These are phyloP conservation scores for Boletales sp. DNA, from an alignment of 768 basidiomycete genomes.

Conservation along the genomic window DNA sequence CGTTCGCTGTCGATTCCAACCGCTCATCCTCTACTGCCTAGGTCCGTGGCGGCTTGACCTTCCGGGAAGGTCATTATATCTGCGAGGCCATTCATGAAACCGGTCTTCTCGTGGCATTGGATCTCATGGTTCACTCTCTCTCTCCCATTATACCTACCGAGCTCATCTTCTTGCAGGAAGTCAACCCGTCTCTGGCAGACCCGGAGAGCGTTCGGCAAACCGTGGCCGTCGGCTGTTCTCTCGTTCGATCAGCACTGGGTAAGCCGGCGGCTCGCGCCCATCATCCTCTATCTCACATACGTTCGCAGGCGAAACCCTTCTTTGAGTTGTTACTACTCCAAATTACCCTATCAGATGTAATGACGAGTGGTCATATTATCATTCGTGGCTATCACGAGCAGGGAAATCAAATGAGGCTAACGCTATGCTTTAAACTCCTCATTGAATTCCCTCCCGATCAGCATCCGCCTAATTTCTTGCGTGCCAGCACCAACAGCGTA, in stretches of 20 bases:
- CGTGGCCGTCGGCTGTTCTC: conserved; percentile 84
- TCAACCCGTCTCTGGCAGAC: conserved; percentile 91
- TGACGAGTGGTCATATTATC: too few relatives aligned
- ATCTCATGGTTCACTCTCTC: conserved; percentile 73
- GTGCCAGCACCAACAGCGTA: conserved; percentile 97
- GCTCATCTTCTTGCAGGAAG: conserved; percentile 57
- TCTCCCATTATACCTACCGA: background rate
- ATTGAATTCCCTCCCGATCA: conserved; percentile 93
- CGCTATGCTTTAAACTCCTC: conserved; percentile 45
- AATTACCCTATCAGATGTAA: background rate
- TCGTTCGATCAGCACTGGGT: conserved; percentile 83
- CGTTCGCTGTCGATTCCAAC: background rate
- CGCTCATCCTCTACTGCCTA: conserved; percentile 21
- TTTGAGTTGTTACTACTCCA: conserved; percentile 13
- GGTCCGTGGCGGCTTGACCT: conserved; percentile 93
- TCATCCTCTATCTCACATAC: conserved; percentile 5
- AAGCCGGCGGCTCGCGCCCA: conserved; percentile 20
- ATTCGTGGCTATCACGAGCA: too few relatives aligned
- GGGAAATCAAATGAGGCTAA: too few relatives aligned
- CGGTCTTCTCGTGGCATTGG: conserved; percentile 85
- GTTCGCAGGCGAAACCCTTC: conserved; percentile 31
- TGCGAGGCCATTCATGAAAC: conserved; percentile 93
- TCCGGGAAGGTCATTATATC: conserved; percentile 98
- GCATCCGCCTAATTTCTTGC: conserved; percentile 91
- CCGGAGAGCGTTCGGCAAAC: conserved; percentile 76